Evolutionary conservation across 2,329 filamentous ascomycete species (phyloP).

Genomic region (Magnaporthiopsis rhizophila): DNA sequence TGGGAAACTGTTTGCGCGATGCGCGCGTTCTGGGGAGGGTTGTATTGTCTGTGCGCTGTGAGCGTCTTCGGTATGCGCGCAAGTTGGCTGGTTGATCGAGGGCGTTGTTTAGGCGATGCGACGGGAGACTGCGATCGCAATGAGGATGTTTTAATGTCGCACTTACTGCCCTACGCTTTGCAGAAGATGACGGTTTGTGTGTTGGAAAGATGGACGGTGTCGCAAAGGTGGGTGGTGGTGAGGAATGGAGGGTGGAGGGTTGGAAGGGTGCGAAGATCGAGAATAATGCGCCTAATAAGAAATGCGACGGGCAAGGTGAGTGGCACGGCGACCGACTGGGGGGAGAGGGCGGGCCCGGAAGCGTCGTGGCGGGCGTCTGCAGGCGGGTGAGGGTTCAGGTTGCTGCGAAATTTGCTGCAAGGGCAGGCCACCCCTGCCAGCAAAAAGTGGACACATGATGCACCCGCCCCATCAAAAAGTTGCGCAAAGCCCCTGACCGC

Average conservation of each 20-base stretch:
- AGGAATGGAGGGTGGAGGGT: slow-evolving; percentile 1
- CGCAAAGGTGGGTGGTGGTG: not conserved
- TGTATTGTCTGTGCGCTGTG: not conserved
- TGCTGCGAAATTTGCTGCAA: not conserved
- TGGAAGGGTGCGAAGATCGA: not conserved
- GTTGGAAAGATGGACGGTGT: not conserved
- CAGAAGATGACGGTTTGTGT: not conserved
- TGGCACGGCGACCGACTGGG: too few species aligned
- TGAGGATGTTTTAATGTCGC: not conserved
- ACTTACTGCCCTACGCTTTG: not conserved
- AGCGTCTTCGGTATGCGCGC: too few species aligned
- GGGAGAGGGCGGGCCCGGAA: not conserved
- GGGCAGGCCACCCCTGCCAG: not conserved
- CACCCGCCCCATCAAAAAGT: not conserved
- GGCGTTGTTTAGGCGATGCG: not conserved
- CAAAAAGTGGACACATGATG: not conserved
- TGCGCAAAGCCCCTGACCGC: not conserved
- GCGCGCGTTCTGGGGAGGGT: not conserved
- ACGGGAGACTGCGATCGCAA: not conserved
- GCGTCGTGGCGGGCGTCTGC: not conserved
- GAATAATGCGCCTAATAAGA: slow-evolving; percentile 7
- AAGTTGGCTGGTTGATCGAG: not conserved
- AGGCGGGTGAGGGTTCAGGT: not conserved
- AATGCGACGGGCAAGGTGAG: not conserved
- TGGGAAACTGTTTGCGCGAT: not conserved